Conservation (phyloP, 805 yeast species). For the Spathaspora passalidarum region DNA sequence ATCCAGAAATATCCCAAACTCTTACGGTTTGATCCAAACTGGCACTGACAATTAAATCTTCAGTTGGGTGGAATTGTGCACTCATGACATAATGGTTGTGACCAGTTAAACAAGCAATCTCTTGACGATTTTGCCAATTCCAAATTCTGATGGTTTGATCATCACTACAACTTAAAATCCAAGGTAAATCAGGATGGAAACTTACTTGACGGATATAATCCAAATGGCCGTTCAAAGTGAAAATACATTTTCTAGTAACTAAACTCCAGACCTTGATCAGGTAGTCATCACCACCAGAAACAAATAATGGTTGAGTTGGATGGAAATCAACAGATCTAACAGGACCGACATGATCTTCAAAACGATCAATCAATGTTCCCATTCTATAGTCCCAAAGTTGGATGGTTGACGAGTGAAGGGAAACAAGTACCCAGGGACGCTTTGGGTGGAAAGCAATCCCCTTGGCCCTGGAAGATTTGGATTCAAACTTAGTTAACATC, state of each 20-base stretch:
- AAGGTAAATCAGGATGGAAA: constrained; percentile 94
- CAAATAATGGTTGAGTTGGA: constrained; percentile 96
- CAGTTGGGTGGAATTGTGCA: constrained; percentile 95
- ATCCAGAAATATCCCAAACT: constrained; percentile 96
- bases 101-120: constrained; percentile 94
- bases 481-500: constrained; percentile 81
- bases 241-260: constrained; percentile 84
- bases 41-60: constrained; percentile 91
- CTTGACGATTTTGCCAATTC: constrained; percentile 99
- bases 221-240: constrained; percentile 88
- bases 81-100: constrained; percentile 98
- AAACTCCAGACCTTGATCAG: constrained; percentile 95
- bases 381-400: constrained; percentile 99
- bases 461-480: constrained; percentile 96
- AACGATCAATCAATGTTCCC: constrained; percentile 96
- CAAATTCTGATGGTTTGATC: constrained; percentile 98
- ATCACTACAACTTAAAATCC: constrained; percentile 95
- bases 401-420: constrained; percentile 95
- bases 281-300: constrained; percentile 96
- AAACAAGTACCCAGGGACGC: constrained; percentile 94
- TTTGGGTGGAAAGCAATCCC: constrained; percentile 97
- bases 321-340: constrained; percentile 95
- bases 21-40: constrained; percentile 98
- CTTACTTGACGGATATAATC: constrained; percentile 93
- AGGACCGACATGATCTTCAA: constrained; percentile 98